Evolutionary conservation across 2,329 filamentous ascomycete species (phyloP), one percentile per base, ranked within the genome.

Genomic region (Cladorrhinum sp.): DNA sequence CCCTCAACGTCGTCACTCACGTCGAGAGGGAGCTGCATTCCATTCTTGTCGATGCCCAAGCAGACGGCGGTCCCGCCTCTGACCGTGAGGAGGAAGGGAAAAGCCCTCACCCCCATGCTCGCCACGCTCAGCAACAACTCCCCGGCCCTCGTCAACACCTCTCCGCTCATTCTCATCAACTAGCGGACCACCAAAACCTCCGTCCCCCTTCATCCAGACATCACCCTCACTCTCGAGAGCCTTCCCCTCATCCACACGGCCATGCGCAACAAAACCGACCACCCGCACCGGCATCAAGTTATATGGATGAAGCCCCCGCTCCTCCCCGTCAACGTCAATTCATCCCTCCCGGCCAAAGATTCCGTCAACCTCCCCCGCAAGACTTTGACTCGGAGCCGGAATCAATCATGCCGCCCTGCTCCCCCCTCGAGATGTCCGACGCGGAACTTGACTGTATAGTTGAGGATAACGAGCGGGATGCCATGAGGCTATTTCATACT

Each of bases 371-470:
- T 30, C 57, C 30, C 2, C 54, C 61, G 14, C 60, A 57, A 24
- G 39, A 16, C 16, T 20, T 24, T 39, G 50, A 33, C 12, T 36
- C 42, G 39, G 39, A 58, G 42, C 28, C 26, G 36, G 49, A 55
- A 20, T 61, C 59, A 36, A 70, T 68, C 58, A 16, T 68, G 2
- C 66, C 67, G 14, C 64, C 62, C 28, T 46, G 68, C 24, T 72
- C 71, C 6, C 54, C 54, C 24, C 23, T 26, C 4, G 69, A 72
- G 14, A 28, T 75, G 8, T 67, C 67, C 12, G 73, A 74, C 20
- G 49, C 55, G 20, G 69, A 71, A 30, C 59, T 74, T 3, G 71
- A 74, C 55, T 55, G 67, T 23, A 49, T 60, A 26, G 59, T 72
- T 39, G 55, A 66, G 30, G 57, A 65, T 8, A 50, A 61, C 30